These are phyloP conservation scores for Cantharellus anzutake DNA, from an alignment of 768 basidiomycete species.

Conservation along the genomic window DNA sequence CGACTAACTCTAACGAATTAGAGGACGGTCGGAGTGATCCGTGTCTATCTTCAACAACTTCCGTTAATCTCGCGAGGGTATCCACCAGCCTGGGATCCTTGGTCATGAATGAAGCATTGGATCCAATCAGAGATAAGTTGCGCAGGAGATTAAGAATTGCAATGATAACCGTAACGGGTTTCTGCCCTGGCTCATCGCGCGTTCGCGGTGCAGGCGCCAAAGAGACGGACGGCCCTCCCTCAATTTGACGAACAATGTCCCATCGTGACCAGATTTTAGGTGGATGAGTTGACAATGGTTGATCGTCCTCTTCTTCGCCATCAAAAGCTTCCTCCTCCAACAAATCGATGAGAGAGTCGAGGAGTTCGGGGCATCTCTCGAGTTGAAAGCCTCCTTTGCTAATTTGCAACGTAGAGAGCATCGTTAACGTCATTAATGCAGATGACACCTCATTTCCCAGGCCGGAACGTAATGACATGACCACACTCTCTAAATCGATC, in stretches of 20 bases:
- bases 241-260: constrained; percentile 40
- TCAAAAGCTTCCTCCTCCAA: constrained; percentile 67
- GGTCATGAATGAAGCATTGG: constrained; percentile 52
- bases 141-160: constrained; percentile 63
- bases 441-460: constrained; percentile 73
- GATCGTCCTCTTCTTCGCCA: constrained; percentile 19
- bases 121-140: constrained; percentile 57
- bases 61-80: constrained; percentile 49
- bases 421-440: constrained; percentile 67
- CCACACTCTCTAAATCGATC: constrained; percentile 71
- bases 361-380: constrained; percentile 52
- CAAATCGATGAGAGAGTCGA: constrained; percentile 75
- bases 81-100: constrained; percentile 44
- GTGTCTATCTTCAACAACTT: constrained; percentile 16
- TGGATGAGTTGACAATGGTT: constrained; percentile 8
- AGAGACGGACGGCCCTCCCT: constrained; percentile 40
- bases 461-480: constrained; percentile 81
- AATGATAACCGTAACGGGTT: constrained; percentile 39
- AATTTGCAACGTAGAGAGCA: constrained; percentile 60
- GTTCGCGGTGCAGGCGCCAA: constrained; percentile 29
- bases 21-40: constrained; percentile 25
- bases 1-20: constrained; percentile 43
- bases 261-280: constrained; percentile 36
- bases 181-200: constrained; percentile 38
- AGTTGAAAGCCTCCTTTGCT: constrained; percentile 49